These are phyloP conservation scores for Pythium folliculosum DNA, from an alignment of 352 stramenopile species.

Conservation along the genomic window DNA sequence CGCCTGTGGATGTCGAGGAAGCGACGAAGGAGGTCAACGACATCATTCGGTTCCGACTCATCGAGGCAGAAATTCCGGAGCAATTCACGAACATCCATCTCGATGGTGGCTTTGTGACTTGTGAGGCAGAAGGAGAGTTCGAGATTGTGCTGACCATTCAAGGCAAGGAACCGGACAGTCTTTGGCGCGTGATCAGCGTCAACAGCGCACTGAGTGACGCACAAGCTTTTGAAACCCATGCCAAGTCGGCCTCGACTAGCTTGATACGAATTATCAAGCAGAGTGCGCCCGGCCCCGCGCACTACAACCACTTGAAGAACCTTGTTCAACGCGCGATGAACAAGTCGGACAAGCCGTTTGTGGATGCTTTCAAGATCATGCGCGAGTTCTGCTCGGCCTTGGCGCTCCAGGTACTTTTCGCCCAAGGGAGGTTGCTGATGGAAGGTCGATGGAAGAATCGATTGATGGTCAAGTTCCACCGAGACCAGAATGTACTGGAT, in stretches of 20 bases:
- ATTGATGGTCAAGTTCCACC: conserved; percentile 77
- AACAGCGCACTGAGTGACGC: conserved; percentile 74
- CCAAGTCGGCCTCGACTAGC: conserved; percentile 60
- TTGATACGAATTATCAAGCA: conserved; percentile 77
- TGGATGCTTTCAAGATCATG: conserved; percentile 83
- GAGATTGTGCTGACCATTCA: conserved; percentile 85
- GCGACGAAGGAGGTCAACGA: conserved; percentile 70
- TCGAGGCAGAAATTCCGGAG: conserved; percentile 76
- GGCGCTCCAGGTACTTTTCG: conserved; percentile 72
- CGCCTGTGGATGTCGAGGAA: conserved; percentile 55
- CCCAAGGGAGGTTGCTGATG: conserved; percentile 76
- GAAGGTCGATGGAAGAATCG: conserved; percentile 81
- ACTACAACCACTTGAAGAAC: conserved; percentile 86
- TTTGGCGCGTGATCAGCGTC: conserved; percentile 82
- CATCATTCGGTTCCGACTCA: conserved; percentile 81
- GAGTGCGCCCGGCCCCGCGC: conserved; percentile 62
- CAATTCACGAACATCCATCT: conserved; percentile 81
- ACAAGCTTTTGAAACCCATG: conserved; percentile 54
- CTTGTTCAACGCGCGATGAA: conserved; percentile 87
- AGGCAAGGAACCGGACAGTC: conserved; percentile 69
- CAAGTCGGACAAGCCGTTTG: conserved; percentile 75
- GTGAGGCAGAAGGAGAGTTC: conserved; percentile 75
- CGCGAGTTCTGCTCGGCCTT: conserved; percentile 82
- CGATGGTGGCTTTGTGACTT: conserved; percentile 78
- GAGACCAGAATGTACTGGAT: conserved; percentile 76